Conservation (phyloP, 495 filamentous ascomycete species). For the Penicillium lividum region DNA sequence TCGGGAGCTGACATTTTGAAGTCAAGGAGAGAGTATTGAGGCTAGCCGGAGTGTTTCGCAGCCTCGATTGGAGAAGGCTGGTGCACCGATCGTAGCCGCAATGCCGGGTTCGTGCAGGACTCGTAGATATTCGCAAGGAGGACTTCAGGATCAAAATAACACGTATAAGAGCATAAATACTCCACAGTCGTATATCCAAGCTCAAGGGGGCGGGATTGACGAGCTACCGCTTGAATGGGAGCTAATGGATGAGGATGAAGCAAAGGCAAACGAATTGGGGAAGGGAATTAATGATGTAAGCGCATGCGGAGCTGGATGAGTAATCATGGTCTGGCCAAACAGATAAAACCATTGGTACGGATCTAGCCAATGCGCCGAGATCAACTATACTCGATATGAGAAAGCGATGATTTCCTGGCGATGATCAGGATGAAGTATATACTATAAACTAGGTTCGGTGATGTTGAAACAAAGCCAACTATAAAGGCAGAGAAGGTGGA, state of each 20-base stretch:
- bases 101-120: constrained; percentile 15
- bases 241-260: constrained; percentile 6
- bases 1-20: constrained; percentile 34
- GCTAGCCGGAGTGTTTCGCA: not conserved
- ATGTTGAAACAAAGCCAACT: too few relatives aligned
- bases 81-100: constrained; percentile 11
- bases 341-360: not conserved
- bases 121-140: not conserved
- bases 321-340: not conserved
- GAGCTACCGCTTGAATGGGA: constrained; percentile 4
- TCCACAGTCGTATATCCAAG: not conserved
- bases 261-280: constrained; percentile 3
- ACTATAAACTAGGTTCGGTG: too few relatives aligned
- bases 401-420: too few relatives aligned
- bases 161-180: too few relatives aligned
- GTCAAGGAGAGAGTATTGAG: constrained; percentile 3
- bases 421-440: too few relatives aligned
- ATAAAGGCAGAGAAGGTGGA: too few relatives aligned
- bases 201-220: not conserved
- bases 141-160: not conserved
- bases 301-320: not conserved
- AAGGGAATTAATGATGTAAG: constrained; percentile 16
- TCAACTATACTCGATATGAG: not conserved
- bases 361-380: not conserved
- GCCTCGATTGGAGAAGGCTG: constrained; percentile 16